Base-by-base conservation (phyloP, 2,329 filamentous ascomycete species). In the Fusarium concolor region DNA sequence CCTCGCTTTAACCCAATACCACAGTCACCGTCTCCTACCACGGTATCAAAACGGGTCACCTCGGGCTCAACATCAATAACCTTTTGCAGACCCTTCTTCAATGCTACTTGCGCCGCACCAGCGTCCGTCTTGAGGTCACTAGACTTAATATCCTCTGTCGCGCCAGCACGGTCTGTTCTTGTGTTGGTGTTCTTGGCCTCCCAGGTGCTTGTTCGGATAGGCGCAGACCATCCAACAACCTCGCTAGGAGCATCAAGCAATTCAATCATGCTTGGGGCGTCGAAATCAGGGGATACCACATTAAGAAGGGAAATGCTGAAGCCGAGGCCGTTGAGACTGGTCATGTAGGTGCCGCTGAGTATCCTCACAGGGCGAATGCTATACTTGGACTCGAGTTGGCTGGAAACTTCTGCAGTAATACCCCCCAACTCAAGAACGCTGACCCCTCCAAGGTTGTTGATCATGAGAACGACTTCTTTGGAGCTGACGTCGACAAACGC, bases 11-110 rank as follows among this genome's bases (percentile, higher is more conserved):
- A 83, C 7, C 93, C 93, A 59, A 93, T 92, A 11, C 94, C 94
- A 74, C 94, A 97, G 79, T 97, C 94, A 45, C 94, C 94, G 75
- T 97, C 94, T 41, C 94, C 94, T 24, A 97, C 93, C 14, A 96
- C 88, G 0, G 93, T 96, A 75, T 93, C 91, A 72, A 88, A 93
- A 49, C 82, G 85, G 1, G 91, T 93, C 50, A 93, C 84, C 50
- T 92, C 89, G 2, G 90, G 89, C 76, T 94, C 91, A 2, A 85
- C 90, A 0, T 82, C 84, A 65, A 93, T 85, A 15, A 94, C 81
- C 35, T 82, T 83, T 47, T 90, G 80, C 17, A 93, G 81, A 0
- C 84, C 91, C 17, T 79, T 81, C 20, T 79, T 83, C 39, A 94
- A 80, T 7, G 84, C 83, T 26, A 82, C 78, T 60, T 83, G 85